A percentile compares a stretch with the other conserved stretches of the same genome.
phyloP scores from a whole-genome alignment of 441 rosid species.

The Pelargonium hybrid region DNA sequence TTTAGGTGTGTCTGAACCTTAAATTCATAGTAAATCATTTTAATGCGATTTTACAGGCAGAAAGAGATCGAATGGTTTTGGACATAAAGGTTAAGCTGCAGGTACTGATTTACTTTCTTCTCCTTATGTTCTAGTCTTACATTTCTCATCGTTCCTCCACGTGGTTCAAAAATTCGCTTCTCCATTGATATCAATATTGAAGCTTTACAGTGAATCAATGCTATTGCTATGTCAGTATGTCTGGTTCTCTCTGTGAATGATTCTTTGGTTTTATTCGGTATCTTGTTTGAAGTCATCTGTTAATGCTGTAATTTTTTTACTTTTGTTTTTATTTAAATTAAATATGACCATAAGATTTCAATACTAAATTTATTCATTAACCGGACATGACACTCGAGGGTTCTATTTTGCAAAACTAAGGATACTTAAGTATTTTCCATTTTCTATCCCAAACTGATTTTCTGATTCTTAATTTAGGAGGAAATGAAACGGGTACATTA shows the following conservation, averaged over 20 bases:
- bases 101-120: conserved; percentile 34
- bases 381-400: neutral
- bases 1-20: conserved; percentile 14
- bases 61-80: conserved; percentile 96
- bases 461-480: neutral
- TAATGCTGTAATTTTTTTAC: neutral
- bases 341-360: neutral
- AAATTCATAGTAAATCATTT: conserved; percentile 9
- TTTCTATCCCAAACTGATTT: neutral
- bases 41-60: conserved; percentile 51
- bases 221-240: neutral
- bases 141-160: neutral
- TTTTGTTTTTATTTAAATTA: neutral
- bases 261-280: neutral
- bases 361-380: neutral
- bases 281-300: neutral
- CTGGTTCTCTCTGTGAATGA: neutral
- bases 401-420: neutral
- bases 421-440: neutral
- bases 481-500: neutral
- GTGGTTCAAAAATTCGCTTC: neutral
- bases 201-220: neutral
- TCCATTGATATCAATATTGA: neutral
- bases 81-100: conserved; percentile 97
- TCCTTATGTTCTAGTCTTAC: neutral